A percentile compares a stretch with the other conserved stretches of the same genome.
Conservation (phyloP, 805 yeast genomes). For the Yamadazyma nakazawae region DNA sequence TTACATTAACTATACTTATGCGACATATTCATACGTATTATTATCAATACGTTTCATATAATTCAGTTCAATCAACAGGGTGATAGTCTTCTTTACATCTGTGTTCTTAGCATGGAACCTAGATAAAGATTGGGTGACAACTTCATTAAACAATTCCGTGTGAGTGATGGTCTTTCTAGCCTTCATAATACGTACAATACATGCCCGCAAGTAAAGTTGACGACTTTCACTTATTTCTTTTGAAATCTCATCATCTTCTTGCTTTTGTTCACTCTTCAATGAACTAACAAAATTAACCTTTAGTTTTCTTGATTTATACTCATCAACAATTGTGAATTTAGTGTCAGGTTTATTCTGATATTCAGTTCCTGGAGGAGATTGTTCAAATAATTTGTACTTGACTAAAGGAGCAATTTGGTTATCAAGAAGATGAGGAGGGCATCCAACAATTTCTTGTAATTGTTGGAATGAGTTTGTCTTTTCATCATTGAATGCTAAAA, state of each 20-base stretch:
- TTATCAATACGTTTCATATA: slow-evolving; percentile 76
- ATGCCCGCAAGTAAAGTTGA: slow-evolving; percentile 81
- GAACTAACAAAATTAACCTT: slow-evolving; percentile 74
- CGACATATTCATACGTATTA: slow-evolving; percentile 75
- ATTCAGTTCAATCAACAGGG: slow-evolving; percentile 78
- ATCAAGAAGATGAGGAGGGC: slow-evolving; percentile 61
- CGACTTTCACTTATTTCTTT: slow-evolving; percentile 85
- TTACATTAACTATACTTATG: slow-evolving; percentile 36
- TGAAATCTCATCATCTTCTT: slow-evolving; percentile 69
- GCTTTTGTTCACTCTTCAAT: slow-evolving; percentile 50
- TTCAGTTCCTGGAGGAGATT: slow-evolving; percentile 61
- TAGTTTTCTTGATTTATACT: slow-evolving; percentile 80
- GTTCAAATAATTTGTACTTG: slow-evolving; percentile 70
- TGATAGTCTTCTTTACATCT: slow-evolving; percentile 85
- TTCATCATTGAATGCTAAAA: slow-evolving; percentile 77
- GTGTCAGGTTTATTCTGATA: slow-evolving; percentile 46
- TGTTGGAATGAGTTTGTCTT: slow-evolving; percentile 57
- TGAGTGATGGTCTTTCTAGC: slow-evolving; percentile 80
- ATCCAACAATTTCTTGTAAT: slow-evolving; percentile 63
- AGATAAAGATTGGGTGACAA: slow-evolving; percentile 75
- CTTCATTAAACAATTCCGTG: slow-evolving; percentile 79
- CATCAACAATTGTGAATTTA: slow-evolving; percentile 65
- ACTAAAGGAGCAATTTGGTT: slow-evolving; percentile 78
- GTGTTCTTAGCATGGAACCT: slow-evolving; percentile 83
- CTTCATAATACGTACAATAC: slow-evolving; percentile 95